Conservation (phyloP, 1,284 basidiomycete genomes). For the Somion occarium region DNA sequence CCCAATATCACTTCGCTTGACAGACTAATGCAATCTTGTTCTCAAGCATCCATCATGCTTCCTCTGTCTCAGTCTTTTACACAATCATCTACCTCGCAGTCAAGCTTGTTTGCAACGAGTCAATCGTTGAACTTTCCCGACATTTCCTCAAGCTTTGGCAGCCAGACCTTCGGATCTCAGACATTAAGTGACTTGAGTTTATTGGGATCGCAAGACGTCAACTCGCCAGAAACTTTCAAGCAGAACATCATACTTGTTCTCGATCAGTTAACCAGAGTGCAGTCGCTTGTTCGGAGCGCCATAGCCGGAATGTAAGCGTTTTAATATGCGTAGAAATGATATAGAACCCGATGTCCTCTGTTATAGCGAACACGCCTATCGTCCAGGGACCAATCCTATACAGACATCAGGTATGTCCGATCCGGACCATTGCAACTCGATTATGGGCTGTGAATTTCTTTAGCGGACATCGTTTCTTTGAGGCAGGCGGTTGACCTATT, state of each 20-base stretch:
- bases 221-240: slow-evolving; percentile 51
- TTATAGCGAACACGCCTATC: slow-evolving; percentile 49
- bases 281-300: slow-evolving; percentile 38
- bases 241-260: slow-evolving; percentile 45
- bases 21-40: background rate
- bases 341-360: background rate
- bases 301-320: slow-evolving; percentile 45
- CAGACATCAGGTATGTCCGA: slow-evolving; percentile 41
- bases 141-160: slow-evolving; percentile 6
- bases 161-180: slow-evolving; percentile 10
- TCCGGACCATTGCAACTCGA: slow-evolving; percentile 8
- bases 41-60: background rate
- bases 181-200: slow-evolving; percentile 2
- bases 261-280: slow-evolving; percentile 39
- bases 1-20: background rate
- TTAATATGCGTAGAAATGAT: background rate
- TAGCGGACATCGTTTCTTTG: slow-evolving; percentile 40
- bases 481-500: slow-evolving; percentile 41
- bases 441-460: slow-evolving; percentile 2
- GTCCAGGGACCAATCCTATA: slow-evolving; percentile 39
- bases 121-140: background rate
- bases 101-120: slow-evolving; percentile 1
- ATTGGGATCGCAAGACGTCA: slow-evolving; percentile 33
- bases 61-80: slow-evolving; percentile 2
- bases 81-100: background rate